Evolutionary conservation across 2,329 filamentous ascomycete species (phyloP), one percentile per base, ranked within the genome.

Genomic region (Paramyrothecium sp.): DNA sequence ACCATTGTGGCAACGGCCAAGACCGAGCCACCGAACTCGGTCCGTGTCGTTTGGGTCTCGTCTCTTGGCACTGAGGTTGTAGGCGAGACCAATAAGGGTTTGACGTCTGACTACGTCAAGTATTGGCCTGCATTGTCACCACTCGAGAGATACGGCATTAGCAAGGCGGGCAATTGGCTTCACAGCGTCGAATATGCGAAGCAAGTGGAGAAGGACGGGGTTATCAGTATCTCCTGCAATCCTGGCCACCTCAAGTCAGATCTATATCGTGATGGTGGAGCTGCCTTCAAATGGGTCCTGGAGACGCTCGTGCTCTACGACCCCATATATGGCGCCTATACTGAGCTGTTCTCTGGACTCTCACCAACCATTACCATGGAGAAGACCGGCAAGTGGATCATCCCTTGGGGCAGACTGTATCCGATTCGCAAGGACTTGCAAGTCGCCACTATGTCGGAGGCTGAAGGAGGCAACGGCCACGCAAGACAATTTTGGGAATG

Each of bases 291-390:
- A 12, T 5, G 61, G 2, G 3, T 68, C 2, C n/a, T n/a, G n/a
- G 26, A 60, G 13, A 60, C 50, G 33, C 17, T 60, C 5, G 56
- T 64, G 7, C 7, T 67, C 3, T 64, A 70, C 56, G 65, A 70
- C 5, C 13, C 63, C 3, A 55, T 72, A 22, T 62, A 71, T 30
- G 80, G 78, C 1, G 78, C 78, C 0, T 81, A 79, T 61, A 79
- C 79, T 0, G 72, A 78, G 60, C 63, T 82, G 1, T 83, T 72
- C 56, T 73, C 78, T 3, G 78, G 72, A 0, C 65, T 78, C 44
- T 76, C 77, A 1, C 72, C 74, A 0, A 73, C 79, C 0, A 65
- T 81, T 16, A 77, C 72, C 1, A 38, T 69, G 4, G 74, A 72
- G 47, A 68, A 70, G 33, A 59, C 63, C 11, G 67, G 65, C 3